A percentile compares a stretch with the other conserved stretches of the same genome.
Conservation (phyloP, 768 basidiomycete genomes). For the Cyclocybe aegerita region DNA sequence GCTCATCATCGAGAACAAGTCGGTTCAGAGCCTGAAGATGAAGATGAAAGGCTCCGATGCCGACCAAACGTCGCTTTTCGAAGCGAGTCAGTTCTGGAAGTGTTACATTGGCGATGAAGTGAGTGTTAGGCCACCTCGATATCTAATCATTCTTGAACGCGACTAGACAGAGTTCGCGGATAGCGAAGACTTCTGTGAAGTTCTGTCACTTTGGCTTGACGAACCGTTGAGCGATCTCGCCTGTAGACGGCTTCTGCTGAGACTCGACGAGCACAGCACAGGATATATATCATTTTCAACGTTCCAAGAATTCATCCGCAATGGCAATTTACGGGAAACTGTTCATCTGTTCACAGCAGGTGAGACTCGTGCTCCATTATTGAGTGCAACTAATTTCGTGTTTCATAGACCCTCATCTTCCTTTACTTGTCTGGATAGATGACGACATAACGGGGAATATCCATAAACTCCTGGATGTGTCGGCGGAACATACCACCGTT, state of each 20-base stretch:
- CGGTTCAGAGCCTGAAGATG: constrained; percentile 6
- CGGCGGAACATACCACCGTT: constrained; percentile 16
- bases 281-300: constrained; percentile 20
- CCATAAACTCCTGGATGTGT: constrained; percentile 16
- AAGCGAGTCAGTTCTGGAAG: constrained; percentile 22
- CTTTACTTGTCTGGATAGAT: constrained; percentile 27
- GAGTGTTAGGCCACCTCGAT: background rate
- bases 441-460: constrained; percentile 17
- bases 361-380: background rate
- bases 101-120: constrained; percentile 23
- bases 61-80: background rate
- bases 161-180: constrained; percentile 15
- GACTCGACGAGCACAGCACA: constrained; percentile 23
- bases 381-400: background rate
- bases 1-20: constrained; percentile 1
- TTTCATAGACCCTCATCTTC: constrained; percentile 10
- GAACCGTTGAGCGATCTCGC: constrained; percentile 14
- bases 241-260: constrained; percentile 17
- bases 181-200: constrained; percentile 18
- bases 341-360: constrained; percentile 17
- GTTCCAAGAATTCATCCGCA: constrained; percentile 21
- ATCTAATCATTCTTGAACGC: background rate
- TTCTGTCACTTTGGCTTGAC: constrained; percentile 19
- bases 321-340: constrained; percentile 16
- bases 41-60: constrained; percentile 1